Conservation (phyloP, 78 protist species). For the slime mould (Dictyostelium discoideum) region DNA sequence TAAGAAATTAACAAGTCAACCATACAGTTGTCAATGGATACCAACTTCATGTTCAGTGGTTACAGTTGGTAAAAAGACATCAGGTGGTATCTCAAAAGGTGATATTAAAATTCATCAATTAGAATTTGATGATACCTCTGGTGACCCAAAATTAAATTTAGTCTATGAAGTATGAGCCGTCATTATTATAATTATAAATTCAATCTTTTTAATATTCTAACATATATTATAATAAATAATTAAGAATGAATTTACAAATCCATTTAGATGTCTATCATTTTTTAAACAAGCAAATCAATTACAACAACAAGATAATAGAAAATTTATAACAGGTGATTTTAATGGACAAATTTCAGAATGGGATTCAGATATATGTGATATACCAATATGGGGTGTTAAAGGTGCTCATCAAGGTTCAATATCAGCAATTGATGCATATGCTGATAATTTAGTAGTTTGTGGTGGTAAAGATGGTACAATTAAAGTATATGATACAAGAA, state of each 20-base stretch:
- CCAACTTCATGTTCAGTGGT: background rate
- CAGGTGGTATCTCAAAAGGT: background rate
- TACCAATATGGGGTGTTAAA: background rate
- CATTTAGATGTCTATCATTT: conserved; percentile 31
- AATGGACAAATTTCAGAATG: conserved; percentile 10
- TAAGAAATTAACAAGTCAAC: background rate
- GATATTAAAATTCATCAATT: conserved; percentile 15
- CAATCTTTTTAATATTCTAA: background rate
- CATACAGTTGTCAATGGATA: conserved; percentile 9
- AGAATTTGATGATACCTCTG: background rate
- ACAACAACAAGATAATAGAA: background rate
- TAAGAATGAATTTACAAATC: background rate
- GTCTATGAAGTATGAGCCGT: background rate
- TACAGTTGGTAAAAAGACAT: background rate
- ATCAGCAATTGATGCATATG: background rate
- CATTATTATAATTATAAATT: background rate
- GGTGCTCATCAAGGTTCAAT: background rate
- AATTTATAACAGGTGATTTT: conserved; percentile 12
- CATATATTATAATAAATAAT: background rate
- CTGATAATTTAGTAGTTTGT: background rate
- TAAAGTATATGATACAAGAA: background rate
- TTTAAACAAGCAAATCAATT: background rate
- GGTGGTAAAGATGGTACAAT: conserved; percentile 18
- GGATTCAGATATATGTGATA: conserved; percentile 31
- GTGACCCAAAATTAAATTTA: background rate